phyloP scores from a whole-genome alignment of 768 basidiomycete species.

The Coprinopsis marcescibilis region DNA sequence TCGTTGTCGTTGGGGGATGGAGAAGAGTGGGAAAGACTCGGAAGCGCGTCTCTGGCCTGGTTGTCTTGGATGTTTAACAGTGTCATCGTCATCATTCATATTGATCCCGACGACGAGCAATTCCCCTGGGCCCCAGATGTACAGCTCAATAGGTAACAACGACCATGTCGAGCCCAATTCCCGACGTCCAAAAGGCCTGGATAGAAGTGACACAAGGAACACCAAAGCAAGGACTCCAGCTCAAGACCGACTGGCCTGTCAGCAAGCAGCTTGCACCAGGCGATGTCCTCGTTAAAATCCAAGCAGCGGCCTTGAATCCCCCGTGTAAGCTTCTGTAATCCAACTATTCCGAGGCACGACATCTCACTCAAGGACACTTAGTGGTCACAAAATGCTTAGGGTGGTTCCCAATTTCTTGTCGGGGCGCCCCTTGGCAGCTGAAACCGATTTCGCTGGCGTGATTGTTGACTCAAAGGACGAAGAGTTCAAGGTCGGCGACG shows the following conservation, averaged over 20 bases:
- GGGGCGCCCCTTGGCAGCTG: conserved; percentile 46
- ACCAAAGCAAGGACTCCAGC: conserved; percentile 26
- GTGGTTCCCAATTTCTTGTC: conserved; percentile 40
- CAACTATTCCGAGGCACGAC: neutral
- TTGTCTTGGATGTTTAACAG: no score
- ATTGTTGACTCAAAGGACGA: conserved; percentile 50
- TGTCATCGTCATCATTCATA: no score
- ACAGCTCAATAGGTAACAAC: no score
- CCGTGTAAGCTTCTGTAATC: conserved; percentile 48
- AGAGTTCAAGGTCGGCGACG: conserved; percentile 51
- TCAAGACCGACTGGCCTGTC: conserved; percentile 33
- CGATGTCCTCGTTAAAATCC: conserved; percentile 31
- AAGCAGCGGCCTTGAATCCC: conserved; percentile 59
- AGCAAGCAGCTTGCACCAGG: conserved; percentile 26
- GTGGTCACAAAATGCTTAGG: conserved; percentile 56
- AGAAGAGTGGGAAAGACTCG: no score
- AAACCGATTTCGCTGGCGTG: conserved; percentile 59
- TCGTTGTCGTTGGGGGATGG: no score
- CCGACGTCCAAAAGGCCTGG: conserved; percentile 35
- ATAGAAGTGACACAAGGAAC: conserved; percentile 26
- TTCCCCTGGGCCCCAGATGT: no score
- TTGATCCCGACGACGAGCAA: no score
- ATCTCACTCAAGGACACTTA: conserved; percentile 21
- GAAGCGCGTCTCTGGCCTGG: no score
- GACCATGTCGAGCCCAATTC: no score